A percentile compares a stretch with the other conserved stretches of the same genome.
Evolutionary conservation across 2,329 filamentous ascomycete species (phyloP).

Genomic region (Biscogniauxia sp.): DNA sequence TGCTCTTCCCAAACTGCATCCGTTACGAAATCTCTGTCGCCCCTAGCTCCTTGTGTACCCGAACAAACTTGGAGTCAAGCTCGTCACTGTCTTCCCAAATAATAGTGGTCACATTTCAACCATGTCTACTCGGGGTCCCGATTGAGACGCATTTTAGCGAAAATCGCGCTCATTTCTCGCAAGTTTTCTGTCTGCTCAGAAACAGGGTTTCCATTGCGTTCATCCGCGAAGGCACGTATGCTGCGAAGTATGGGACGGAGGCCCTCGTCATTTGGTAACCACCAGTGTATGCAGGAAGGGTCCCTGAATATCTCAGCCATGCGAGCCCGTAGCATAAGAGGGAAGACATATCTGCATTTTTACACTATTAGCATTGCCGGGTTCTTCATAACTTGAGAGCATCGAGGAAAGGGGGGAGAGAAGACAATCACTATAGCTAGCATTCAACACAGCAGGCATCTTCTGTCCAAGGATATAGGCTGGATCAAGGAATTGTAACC

Average conservation of each 20-base stretch:
- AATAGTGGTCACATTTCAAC: background rate
- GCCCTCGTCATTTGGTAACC: slow-evolving; percentile 80
- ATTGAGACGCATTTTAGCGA: slow-evolving; percentile 58
- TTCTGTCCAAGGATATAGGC: background rate
- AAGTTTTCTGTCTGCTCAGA: slow-evolving; percentile 62
- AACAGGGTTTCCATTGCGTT: slow-evolving; percentile 63
- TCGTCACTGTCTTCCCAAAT: background rate
- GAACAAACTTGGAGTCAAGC: background rate
- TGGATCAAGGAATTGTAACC: background rate
- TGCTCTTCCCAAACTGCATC: slow-evolving; percentile 6
- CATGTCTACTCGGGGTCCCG: slow-evolving; percentile 13
- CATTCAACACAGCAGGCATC: background rate
- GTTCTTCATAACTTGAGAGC: background rate
- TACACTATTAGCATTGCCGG: background rate
- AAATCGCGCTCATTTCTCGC: slow-evolving; percentile 72
- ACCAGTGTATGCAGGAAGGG: slow-evolving; percentile 74
- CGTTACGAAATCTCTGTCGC: background rate
- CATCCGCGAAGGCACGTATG: slow-evolving; percentile 78
- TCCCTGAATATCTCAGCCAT: slow-evolving; percentile 76
- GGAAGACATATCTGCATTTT: slow-evolving; percentile 72
- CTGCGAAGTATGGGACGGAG: slow-evolving; percentile 71
- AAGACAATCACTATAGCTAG: background rate
- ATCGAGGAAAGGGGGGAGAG: background rate
- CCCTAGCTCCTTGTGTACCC: background rate
- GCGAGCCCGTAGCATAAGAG: slow-evolving; percentile 67